Evolutionary conservation across 2,329 filamentous ascomycete genomes (phyloP).

Genomic region (Exophiala mesophila): DNA sequence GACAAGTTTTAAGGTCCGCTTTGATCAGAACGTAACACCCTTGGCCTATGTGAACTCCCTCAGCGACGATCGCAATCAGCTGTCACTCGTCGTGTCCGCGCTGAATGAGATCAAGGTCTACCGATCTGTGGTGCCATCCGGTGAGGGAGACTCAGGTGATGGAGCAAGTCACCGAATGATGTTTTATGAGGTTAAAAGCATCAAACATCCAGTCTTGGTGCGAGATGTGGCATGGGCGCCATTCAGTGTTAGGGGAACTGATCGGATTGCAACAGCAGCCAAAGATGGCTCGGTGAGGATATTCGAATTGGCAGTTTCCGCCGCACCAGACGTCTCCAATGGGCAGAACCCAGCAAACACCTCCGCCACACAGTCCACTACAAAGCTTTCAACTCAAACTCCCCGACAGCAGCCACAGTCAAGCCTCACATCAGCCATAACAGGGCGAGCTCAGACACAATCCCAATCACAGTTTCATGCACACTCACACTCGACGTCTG

Average conservation of each 20-base stretch:
- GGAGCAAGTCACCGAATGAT: conserved; percentile 54
- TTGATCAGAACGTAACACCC: conserved; percentile 72
- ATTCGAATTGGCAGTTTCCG: conserved; percentile 59
- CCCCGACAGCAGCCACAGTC: conserved; percentile 21
- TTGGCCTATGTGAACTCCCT: conserved; percentile 71
- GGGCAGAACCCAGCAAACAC: conserved; percentile 2
- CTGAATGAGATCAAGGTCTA: conserved; percentile 82
- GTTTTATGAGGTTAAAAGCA: conserved; percentile 77
- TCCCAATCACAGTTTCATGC: neutral
- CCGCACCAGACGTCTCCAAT: neutral
- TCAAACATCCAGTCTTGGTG: conserved; percentile 73
- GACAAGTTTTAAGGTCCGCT: conserved; percentile 76
- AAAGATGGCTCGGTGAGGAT: conserved; percentile 87
- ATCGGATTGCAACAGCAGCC: conserved; percentile 84
- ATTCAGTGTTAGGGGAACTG: conserved; percentile 83
- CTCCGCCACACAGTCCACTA: neutral
- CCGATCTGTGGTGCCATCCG: conserved; percentile 56
- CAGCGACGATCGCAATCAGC: conserved; percentile 71
- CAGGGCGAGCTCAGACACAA: conserved; percentile 11
- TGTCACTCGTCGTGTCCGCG: conserved; percentile 78
- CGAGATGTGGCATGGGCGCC: conserved; percentile 68
- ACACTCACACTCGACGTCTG: neutral
- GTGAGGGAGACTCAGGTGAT: conserved; percentile 29
- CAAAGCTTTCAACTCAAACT: neutral
- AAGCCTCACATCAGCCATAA: conserved; percentile 26